Evolutionary conservation across 768 basidiomycete genomes (phyloP).

Genomic region (Russula sp.): DNA sequence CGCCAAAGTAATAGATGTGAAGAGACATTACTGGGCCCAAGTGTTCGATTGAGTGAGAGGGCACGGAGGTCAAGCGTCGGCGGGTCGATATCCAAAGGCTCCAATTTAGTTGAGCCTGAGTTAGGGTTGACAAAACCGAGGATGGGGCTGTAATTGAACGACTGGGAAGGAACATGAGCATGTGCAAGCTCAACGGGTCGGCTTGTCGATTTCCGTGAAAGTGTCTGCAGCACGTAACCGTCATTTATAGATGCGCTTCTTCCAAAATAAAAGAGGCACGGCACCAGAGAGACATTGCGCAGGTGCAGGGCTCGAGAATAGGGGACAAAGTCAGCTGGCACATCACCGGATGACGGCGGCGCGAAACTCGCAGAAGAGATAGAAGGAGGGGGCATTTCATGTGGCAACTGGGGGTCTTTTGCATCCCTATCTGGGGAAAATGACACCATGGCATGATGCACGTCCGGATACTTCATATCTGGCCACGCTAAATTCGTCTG

Average conservation of each 20-base stretch:
- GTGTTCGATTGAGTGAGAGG: slow-evolving; percentile 5
- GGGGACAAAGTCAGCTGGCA: not conserved
- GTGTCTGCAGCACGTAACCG: not conserved
- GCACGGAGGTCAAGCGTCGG: slow-evolving; percentile 16
- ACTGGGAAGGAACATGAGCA: not conserved
- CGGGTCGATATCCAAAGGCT: slow-evolving; percentile 12
- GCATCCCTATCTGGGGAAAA: not conserved
- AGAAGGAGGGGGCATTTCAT: not conserved
- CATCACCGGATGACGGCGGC: not conserved
- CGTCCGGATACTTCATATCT: not conserved
- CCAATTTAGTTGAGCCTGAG: not conserved
- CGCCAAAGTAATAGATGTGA: not conserved
- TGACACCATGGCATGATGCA: not conserved
- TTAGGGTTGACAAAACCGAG: not conserved
- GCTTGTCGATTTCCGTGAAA: not conserved
- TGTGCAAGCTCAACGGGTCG: not conserved
- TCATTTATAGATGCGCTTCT: not conserved
- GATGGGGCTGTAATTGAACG: not conserved
- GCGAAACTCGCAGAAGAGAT: not conserved
- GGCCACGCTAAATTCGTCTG: not conserved
- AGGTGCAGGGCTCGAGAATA: not conserved
- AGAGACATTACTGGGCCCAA: not conserved
- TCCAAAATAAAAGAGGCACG: not conserved
- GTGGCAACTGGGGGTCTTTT: not conserved
- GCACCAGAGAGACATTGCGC: not conserved